Base-by-base conservation (phyloP, 164 flowering plant genomes). In the Stephania japonica region DNA sequence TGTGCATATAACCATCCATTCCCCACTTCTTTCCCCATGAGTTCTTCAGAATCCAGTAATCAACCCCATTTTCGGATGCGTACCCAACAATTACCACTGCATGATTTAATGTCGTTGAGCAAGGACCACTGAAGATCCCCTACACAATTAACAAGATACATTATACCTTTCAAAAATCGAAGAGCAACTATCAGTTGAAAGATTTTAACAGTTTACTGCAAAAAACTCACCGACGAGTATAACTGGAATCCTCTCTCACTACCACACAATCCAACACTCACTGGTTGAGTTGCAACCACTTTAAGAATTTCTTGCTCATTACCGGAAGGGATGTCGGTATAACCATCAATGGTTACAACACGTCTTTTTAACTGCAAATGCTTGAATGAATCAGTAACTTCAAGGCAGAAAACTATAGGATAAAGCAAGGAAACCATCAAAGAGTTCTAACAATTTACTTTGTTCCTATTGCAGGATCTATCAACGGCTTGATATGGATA, bases 11-110 rank as follows among this genome's bases (percentile, higher is more conserved):
- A 23, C 99, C 98, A 49, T 80, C 61, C 84, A 87, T 89, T 77
- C 98, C 98, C 98, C 98, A 94, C 6, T 53, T 14, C 61, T 69
- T 80, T 71, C 98, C 98, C 98, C 98, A 93, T 26, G 97, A 91
- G 49, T 94, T 91, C 83, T 94, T 94, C 50, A 91, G 76, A 59
- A 94, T 89, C 98, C 98, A 94, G 74, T 90, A 94, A 73, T 90
- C 94, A 49, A 76, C 81, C 10, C 96, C 97, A 77, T 88, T 84
- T 78, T 88, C 82, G 1, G 97, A 87, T 21, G 86, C 94, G 80
- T 89, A 91, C 1, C 98, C 97, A 50, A 94, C 91, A 50, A 91
- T 85, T 70, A 94, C 44, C 41, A 89, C 95, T 42, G 97, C 97
- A 81, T 92, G 97, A 76, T 92, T 92, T 79, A 91, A 77, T 73